phyloP scores from a whole-genome alignment of 202 grass and related monocot species.

The Hordeum pubiflorum region DNA sequence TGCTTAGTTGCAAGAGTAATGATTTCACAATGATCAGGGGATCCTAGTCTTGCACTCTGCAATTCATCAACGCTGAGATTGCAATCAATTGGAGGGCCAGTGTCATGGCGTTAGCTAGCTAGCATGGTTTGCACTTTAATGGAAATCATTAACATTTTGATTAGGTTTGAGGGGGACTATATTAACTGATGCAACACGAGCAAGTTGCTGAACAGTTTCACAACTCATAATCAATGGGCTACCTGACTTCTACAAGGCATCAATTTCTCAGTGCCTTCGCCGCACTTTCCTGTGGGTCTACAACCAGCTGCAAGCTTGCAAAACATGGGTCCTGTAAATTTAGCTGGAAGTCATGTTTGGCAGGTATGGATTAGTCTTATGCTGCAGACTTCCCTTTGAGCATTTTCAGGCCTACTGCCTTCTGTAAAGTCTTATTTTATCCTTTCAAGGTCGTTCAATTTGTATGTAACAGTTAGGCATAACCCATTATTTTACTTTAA shows the following conservation, averaged over 20 bases:
- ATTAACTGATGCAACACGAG: not conserved
- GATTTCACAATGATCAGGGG: not conserved
- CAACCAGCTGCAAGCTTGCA: not conserved
- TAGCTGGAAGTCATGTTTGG: not conserved
- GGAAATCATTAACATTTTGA: not conserved
- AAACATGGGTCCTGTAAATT: not conserved
- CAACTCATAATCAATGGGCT: not conserved
- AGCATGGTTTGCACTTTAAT: not conserved
- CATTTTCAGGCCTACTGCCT: not conserved
- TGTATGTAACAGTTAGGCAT: not conserved
- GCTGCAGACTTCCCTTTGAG: not conserved
- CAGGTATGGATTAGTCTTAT: not conserved
- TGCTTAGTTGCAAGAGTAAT: not conserved
- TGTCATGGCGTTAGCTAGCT: not conserved
- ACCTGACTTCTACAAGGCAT: not conserved
- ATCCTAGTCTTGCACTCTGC: not conserved
- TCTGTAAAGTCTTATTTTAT: not conserved
- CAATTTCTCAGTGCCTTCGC: not conserved
- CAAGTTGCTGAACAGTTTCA: not conserved
- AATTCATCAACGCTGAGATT: not conserved
- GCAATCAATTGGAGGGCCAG: slow-evolving; percentile 6
- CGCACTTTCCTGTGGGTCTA: not conserved
- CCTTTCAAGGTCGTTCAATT: not conserved
- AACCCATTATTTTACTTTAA: not conserved
- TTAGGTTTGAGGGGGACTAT: not conserved